A percentile compares a stretch with the other conserved stretches of the same genome.
Evolutionary conservation across 495 filamentous ascomycete genomes (phyloP).

Genomic region (Daldinia bambusicola): DNA sequence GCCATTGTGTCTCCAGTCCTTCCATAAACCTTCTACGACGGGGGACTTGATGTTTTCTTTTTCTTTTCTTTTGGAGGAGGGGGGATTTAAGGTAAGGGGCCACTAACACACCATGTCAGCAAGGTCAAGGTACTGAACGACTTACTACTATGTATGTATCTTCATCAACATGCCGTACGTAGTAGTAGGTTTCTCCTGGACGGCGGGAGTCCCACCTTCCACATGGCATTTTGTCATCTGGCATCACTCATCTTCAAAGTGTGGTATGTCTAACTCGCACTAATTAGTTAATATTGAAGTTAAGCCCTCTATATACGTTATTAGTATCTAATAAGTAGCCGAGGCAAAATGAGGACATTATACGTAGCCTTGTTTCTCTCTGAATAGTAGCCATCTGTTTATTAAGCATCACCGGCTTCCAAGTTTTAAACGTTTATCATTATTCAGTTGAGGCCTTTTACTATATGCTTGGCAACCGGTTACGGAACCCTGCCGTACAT

Average conservation of each 20-base stretch:
- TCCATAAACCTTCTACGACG: constrained; percentile 46
- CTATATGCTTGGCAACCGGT: constrained; percentile 33
- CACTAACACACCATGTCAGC: constrained; percentile 8
- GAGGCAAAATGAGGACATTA: background rate
- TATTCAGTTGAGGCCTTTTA: constrained; percentile 25
- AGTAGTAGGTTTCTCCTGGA: constrained; percentile 13
- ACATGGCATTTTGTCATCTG: constrained; percentile 40
- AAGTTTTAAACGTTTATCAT: constrained; percentile 22
- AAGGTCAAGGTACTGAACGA: constrained; percentile 21
- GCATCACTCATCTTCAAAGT: background rate
- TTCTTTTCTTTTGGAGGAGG: constrained; percentile 1
- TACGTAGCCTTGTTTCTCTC: constrained; percentile 12
- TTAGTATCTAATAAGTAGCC: background rate
- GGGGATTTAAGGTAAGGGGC: constrained; percentile 15
- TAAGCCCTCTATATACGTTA: constrained; percentile 11
- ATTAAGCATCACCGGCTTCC: constrained; percentile 10
- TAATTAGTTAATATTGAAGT: constrained; percentile 16
- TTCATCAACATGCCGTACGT: constrained; percentile 33
- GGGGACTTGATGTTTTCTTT: constrained; percentile 23
- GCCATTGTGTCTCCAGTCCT: constrained; percentile 42
- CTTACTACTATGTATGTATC: too few species aligned
- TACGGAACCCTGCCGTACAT: constrained; percentile 37
- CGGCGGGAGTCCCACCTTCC: constrained; percentile 42
- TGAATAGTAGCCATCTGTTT: background rate
- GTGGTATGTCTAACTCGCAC: background rate